Conservation (phyloP, 768 basidiomycete genomes). For the Neoboletus subvelutipes region DNA sequence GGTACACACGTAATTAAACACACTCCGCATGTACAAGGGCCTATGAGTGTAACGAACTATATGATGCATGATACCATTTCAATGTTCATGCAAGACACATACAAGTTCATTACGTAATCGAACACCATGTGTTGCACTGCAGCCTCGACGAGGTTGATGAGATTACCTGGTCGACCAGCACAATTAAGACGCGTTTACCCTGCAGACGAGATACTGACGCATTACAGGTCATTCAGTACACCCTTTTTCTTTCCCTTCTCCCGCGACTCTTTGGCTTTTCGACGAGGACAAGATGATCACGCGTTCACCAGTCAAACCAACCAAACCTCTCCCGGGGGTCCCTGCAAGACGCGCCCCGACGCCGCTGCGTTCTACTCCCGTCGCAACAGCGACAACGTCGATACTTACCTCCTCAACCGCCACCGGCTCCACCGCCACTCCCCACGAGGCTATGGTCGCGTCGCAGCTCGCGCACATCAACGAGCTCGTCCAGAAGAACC, state of each 20-base stretch:
- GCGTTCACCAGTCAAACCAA: constrained; percentile 29
- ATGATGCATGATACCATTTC: too few species aligned
- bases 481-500: constrained; percentile 69
- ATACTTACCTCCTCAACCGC: constrained; percentile 29
- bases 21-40: neutral
- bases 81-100: too few species aligned
- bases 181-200: constrained; percentile 5
- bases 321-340: constrained; percentile 7
- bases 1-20: neutral
- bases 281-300: constrained; percentile 23
- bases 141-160: constrained; percentile 5
- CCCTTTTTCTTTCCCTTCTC: neutral
- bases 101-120: constrained; percentile 18
- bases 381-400: constrained; percentile 23
- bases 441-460: constrained; percentile 50
- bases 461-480: constrained; percentile 68
- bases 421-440: constrained; percentile 33
- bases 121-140: neutral
- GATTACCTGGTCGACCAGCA: constrained; percentile 8
- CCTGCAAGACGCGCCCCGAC: constrained; percentile 22
- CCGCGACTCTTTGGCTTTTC: neutral
- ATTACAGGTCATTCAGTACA: neutral
- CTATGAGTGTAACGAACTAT: neutral
- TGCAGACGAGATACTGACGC: neutral
- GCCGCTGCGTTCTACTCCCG: constrained; percentile 20